phyloP scores from a whole-genome alignment of 768 basidiomycete genomes.

The Floccularia luteovirens region DNA sequence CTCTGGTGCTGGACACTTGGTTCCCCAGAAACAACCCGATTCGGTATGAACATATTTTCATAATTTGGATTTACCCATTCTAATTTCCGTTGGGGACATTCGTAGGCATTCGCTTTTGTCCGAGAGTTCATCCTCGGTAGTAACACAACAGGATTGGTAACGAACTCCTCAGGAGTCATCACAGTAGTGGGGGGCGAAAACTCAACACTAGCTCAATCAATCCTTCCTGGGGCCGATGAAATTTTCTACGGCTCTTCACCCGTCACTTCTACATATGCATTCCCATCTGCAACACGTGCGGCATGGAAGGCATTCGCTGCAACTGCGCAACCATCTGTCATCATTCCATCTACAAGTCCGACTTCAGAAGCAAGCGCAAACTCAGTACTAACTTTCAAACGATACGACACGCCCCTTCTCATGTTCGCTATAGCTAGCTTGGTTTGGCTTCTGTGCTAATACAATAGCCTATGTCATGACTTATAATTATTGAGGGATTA shows the following conservation, averaged over 20 bases:
- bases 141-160: conserved; percentile 53
- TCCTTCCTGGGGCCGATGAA: conserved; percentile 47
- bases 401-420: too few relatives aligned
- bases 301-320: conserved; percentile 48
- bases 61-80: too few relatives aligned
- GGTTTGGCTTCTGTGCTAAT: too few relatives aligned
- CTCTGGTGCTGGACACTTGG: conserved; percentile 32
- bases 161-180: conserved; percentile 15
- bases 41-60: conserved; percentile 22
- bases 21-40: conserved; percentile 24
- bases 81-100: not conserved
- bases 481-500: too few relatives aligned
- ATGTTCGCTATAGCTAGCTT: too few relatives aligned
- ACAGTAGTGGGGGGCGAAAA: conserved; percentile 43
- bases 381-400: too few relatives aligned
- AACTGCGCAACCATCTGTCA: too few relatives aligned
- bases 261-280: conserved; percentile 44
- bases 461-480: too few relatives aligned
- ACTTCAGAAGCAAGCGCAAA: too few relatives aligned
- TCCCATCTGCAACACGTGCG: conserved; percentile 44
- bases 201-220: conserved; percentile 30
- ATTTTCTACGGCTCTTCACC: conserved; percentile 48
- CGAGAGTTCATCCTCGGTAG: conserved; percentile 63
- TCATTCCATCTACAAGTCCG: too few relatives aligned
- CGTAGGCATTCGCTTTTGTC: conserved; percentile 51